Base-by-base conservation (phyloP, 805 yeast genomes). In the Helenozyma rhizophorensis region DNA sequence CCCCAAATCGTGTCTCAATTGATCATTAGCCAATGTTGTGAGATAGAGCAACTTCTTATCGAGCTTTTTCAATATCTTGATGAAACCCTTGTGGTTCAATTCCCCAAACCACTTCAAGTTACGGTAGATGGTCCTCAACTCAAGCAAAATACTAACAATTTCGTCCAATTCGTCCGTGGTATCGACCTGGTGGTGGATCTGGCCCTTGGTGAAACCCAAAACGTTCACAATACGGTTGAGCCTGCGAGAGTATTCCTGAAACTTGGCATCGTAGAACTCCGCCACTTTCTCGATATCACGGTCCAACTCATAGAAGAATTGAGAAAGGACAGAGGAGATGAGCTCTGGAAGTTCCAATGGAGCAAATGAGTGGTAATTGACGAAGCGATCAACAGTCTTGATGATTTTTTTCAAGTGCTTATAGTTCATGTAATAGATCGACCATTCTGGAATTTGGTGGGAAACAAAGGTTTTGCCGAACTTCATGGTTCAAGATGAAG, bases 391-490 rank as follows among this genome's bases (percentile, higher is more conserved):
- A 15, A 85, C 74, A 25, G 68, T 71, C 55, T 85, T 85, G 60
- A 90, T 84, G 48, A 77, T 75, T 51, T 83, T 80, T 64, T 90
- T 90, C 46, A 90, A 68, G 30, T 72, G 76, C 56, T 88, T 90
- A 61, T 90, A 90, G 61, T 86, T 83, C 70, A 90, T 74, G 52
- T 90, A 90, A 49, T 72, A 73, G 37, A 76, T 74, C 30, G 78
- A 70, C 97, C 97, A 90, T 60, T 88, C 96, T 3, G 97, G 97
- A 36, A 89, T 87, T 66, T 88, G 95, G 60, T 90, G 95, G 29
- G 83, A 69, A 21, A 78, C 62, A 45, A 85, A 58, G 3, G 86
- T 82, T 57, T 84, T 85, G 17, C 90, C 94, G 55, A 84, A 85
- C 68, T 83, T 83, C 90, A 83, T 83, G 17, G 14, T n/a, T n/a